Conservation (phyloP, 352 stramenopile genomes). For the Phytophthora chlamydospora region DNA sequence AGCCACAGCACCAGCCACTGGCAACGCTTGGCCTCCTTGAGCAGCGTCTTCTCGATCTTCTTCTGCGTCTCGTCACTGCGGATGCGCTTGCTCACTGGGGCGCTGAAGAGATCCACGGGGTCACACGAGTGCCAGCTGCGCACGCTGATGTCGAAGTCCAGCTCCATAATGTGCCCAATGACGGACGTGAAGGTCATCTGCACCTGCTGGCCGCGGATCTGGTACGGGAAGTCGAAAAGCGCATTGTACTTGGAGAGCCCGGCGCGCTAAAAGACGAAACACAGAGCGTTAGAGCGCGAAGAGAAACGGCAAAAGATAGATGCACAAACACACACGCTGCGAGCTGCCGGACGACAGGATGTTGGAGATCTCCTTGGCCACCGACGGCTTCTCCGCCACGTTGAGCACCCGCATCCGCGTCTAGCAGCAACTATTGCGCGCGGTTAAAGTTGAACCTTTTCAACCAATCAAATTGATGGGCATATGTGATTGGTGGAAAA, state of each 20-base stretch:
- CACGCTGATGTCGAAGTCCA: conserved; percentile 93
- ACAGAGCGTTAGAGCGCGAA: conserved; percentile 5
- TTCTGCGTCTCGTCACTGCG: conserved; percentile 83
- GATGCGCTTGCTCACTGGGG: conserved; percentile 87
- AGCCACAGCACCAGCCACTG: conserved; percentile 97
- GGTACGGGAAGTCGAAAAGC: conserved; percentile 92
- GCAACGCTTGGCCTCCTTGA: conserved; percentile 70
- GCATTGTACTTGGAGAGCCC: conserved; percentile 90
- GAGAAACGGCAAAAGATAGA: neutral
- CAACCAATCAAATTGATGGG: conserved; percentile 1
- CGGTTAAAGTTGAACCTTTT: too few relatives aligned
- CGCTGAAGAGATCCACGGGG: conserved; percentile 94
- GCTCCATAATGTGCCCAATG: conserved; percentile 97
- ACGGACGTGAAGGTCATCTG: conserved; percentile 97
- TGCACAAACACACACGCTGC: conserved; percentile 56
- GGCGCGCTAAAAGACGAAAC: conserved; percentile 42
- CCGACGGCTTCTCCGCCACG: conserved; percentile 99
- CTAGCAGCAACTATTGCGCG: neutral
- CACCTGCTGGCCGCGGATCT: conserved; percentile 82
- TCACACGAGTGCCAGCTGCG: conserved; percentile 94
- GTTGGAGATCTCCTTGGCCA: conserved; percentile 96
- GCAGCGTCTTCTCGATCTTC: conserved; percentile 92
- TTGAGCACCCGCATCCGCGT: conserved; percentile 91
- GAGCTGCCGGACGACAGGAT: conserved; percentile 89
- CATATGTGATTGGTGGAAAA: conserved; percentile 19